These are phyloP conservation scores for Talaromyces islandicus DNA, from an alignment of 2,329 filamentous ascomycete species.

Conservation along the genomic window DNA sequence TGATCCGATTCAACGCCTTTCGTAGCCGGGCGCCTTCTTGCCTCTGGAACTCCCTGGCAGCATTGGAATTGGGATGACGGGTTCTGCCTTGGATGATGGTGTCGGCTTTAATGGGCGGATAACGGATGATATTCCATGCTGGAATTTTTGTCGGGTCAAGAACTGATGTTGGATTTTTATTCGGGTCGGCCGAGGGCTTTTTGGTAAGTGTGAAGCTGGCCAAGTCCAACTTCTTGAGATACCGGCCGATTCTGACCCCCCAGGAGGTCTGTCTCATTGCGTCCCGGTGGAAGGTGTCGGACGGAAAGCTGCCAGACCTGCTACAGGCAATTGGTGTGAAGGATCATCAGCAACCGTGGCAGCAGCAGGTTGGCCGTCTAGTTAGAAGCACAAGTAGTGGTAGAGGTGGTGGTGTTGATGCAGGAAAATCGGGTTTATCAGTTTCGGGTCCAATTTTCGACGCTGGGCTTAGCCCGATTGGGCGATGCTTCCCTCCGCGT, in stretches of 20 bases:
- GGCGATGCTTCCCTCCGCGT: neutral
- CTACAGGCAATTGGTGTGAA: neutral
- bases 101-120: conserved; percentile 27
- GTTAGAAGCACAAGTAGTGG: neutral
- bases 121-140: conserved; percentile 30
- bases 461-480: conserved; percentile 7
- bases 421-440: neutral
- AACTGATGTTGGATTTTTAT: neutral
- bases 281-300: neutral
- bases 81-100: conserved; percentile 37
- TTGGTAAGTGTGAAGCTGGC: conserved; percentile 2
- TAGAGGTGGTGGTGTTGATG: neutral
- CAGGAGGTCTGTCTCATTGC: neutral
- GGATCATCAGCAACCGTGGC: neutral
- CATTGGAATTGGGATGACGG: conserved; percentile 35
- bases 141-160: conserved; percentile 36
- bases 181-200: neutral
- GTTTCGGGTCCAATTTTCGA: neutral
- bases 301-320: neutral
- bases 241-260: neutral
- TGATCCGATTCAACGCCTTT: conserved; percentile 42
- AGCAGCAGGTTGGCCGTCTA: neutral
- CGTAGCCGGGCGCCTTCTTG: conserved; percentile 35
- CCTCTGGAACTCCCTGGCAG: conserved; percentile 32
- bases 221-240: conserved; percentile 1